A percentile compares a stretch with the other conserved stretches of the same genome.
These are phyloP conservation scores for Hymenochaete sp. DNA, from an alignment of 1,284 basidiomycete genomes.

Conservation along the genomic window DNA sequence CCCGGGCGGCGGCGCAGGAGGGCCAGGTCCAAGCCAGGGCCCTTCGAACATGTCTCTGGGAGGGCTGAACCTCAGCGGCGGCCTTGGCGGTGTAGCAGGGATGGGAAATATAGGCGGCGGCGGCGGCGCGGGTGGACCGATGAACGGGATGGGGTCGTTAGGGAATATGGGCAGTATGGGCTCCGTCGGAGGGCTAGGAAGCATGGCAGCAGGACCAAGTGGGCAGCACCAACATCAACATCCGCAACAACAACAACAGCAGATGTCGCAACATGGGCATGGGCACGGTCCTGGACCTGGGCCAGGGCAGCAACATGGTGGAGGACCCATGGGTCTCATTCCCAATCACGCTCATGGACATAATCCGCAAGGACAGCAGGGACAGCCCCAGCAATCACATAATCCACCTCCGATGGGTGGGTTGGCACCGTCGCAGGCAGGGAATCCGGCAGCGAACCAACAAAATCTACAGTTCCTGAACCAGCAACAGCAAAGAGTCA, in stretches of 20 bases:
- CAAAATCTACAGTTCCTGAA: constrained; percentile 30
- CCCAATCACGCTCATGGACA: too few species aligned
- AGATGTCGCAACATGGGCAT: too few species aligned
- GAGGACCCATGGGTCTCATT: constrained; percentile 30
- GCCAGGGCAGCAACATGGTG: constrained; percentile 26
- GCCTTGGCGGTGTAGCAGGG: constrained; percentile 4
- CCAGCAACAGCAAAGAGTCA: constrained; percentile 24
- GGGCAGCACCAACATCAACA: background rate
- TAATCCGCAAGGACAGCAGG: too few species aligned
- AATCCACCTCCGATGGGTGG: constrained; percentile 26
- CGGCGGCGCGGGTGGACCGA: constrained; percentile 4
- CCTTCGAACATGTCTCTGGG: too few species aligned
- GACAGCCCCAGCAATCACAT: constrained; percentile 25
- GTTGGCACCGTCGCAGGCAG: constrained; percentile 21
- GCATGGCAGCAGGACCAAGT: background rate
- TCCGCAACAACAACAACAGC: too few species aligned
- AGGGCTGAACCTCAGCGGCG: constrained; percentile 5
- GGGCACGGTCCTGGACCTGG: background rate
- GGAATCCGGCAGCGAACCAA: constrained; percentile 1
- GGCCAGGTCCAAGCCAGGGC: too few species aligned
- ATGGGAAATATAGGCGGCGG: constrained; percentile 8
- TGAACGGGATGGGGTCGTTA: too few species aligned
- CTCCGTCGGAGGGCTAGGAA: background rate
- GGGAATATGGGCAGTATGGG: constrained; percentile 13
- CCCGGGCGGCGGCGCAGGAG: background rate